phyloP scores from a whole-genome alignment of 2,329 filamentous ascomycete genomes.

The Aspergillus brunneoviolaceus region DNA sequence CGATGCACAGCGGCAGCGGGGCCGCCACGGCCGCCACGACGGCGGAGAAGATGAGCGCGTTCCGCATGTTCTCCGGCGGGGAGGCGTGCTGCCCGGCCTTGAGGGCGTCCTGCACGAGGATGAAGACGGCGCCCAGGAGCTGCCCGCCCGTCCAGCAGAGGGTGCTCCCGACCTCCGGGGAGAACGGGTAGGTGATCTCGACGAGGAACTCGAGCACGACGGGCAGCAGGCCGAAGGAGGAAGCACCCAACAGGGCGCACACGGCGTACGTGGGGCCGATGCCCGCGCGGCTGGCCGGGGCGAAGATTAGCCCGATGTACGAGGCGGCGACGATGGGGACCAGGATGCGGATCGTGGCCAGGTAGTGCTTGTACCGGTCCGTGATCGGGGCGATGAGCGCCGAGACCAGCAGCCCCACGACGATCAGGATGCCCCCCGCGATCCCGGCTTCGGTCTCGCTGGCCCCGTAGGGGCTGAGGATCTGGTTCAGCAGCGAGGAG shows the following conservation, averaged over 20 bases:
- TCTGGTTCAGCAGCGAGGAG: constrained; percentile 85
- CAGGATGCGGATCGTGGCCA: constrained; percentile 69
- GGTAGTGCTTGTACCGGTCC: constrained; percentile 78
- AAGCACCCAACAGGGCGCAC: constrained; percentile 72
- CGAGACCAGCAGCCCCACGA: constrained; percentile 76
- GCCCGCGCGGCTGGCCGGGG: constrained; percentile 58
- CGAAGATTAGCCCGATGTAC: constrained; percentile 81
- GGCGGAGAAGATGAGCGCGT: constrained; percentile 75
- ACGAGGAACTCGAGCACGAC: constrained; percentile 83
- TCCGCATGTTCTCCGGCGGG: constrained; percentile 71
- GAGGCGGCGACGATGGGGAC: constrained; percentile 71
- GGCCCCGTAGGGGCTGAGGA: constrained; percentile 83
- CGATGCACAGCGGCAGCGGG: constrained; percentile 68
- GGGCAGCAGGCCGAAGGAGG: constrained; percentile 77
- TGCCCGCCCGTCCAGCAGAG: constrained; percentile 86
- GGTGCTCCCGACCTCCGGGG: constrained; percentile 79
- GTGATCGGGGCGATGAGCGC: constrained; percentile 78
- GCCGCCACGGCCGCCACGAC: constrained; percentile 65
- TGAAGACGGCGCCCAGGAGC: constrained; percentile 78
- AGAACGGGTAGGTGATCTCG: constrained; percentile 82
- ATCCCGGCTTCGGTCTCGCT: constrained; percentile 82
- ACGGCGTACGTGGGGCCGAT: constrained; percentile 67
- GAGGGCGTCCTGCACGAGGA: constrained; percentile 77
- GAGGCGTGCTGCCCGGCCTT: constrained; percentile 49
- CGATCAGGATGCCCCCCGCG: constrained; percentile 82